Evolutionary conservation across 1,284 basidiomycete species (phyloP).

Genomic region (Heterobasidion parviporum): DNA sequence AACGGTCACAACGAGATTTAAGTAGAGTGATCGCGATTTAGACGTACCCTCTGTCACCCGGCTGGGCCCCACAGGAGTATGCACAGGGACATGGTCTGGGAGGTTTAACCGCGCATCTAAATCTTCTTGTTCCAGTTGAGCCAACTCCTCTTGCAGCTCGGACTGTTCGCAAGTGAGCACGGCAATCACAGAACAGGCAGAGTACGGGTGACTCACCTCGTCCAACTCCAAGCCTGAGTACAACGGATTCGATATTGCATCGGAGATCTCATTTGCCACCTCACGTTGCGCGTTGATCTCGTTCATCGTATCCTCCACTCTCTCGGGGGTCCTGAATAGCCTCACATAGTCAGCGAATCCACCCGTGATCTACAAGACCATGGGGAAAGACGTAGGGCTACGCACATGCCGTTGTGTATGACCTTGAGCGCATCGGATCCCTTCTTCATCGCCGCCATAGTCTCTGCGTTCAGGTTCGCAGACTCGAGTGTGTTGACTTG

Average conservation of each 20-base stretch:
- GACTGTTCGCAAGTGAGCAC: slow-evolving; percentile 40
- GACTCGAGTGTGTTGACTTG: slow-evolving; percentile 98
- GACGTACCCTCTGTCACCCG: slow-evolving; percentile 49
- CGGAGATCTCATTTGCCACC: slow-evolving; percentile 91
- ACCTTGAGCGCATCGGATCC: slow-evolving; percentile 86
- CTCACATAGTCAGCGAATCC: not conserved
- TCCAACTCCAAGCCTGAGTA: slow-evolving; percentile 62
- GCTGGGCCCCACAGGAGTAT: slow-evolving; percentile 64
- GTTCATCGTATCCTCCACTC: slow-evolving; percentile 91
- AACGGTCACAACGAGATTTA: slow-evolving; percentile 5
- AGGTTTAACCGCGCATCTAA: slow-evolving; percentile 84
- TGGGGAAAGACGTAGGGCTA: slow-evolving; percentile 15
- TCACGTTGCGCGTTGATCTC: slow-evolving; percentile 90
- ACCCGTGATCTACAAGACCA: not conserved
- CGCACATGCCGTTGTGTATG: slow-evolving; percentile 90
- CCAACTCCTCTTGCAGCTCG: slow-evolving; percentile 78
- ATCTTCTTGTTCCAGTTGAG: slow-evolving; percentile 87
- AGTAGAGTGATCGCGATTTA: not conserved
- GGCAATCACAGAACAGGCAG: slow-evolving; percentile 8
- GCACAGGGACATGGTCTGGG: slow-evolving; percentile 87
- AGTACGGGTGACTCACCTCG: slow-evolving; percentile 46
- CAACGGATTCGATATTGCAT: slow-evolving; percentile 83
- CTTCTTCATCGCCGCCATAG: slow-evolving; percentile 97
- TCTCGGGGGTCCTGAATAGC: slow-evolving; percentile 69
- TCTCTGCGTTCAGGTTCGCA: slow-evolving; percentile 98